Conservation (phyloP, 306 rosid species). For the Alnus glutinosa region DNA sequence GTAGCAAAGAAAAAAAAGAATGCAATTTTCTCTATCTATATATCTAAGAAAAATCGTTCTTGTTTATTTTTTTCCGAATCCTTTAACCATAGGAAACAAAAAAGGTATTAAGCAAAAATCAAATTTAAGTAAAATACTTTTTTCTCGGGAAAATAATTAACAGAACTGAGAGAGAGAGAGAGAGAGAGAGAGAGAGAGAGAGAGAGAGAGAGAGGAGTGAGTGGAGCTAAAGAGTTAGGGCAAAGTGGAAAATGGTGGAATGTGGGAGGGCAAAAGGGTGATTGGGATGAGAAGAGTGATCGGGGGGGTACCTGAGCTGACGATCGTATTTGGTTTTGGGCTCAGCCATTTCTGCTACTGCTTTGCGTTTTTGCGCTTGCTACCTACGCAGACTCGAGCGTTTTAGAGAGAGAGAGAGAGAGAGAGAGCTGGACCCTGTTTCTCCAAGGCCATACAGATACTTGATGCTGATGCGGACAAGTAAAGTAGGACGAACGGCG, state of each 20-base stretch:
- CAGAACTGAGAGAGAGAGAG: too few relatives aligned
- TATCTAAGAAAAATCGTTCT: neutral
- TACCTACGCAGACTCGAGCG: conserved; percentile 20
- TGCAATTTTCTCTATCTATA: neutral
- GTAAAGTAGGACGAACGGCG: too few relatives aligned
- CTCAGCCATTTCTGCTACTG: conserved; percentile 58
- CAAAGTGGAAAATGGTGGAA: neutral
- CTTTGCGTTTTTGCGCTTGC: neutral
- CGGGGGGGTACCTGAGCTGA: conserved; percentile 64
- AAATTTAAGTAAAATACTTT: too few relatives aligned
- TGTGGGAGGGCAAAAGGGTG: neutral
- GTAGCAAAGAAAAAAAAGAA: neutral
- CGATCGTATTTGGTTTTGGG: conserved; percentile 82
- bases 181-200: too few relatives aligned
- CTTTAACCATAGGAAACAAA: neutral
- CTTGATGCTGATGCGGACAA: too few relatives aligned
- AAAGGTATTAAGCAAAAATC: neutral
- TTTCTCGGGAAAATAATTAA: conserved; percentile 1
- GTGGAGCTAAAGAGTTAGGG: neutral
- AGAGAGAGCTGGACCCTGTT: too few relatives aligned
- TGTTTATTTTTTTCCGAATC: neutral
- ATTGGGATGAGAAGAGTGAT: conserved; percentile 1
- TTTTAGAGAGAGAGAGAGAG: neutral
- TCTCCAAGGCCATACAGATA: too few relatives aligned
- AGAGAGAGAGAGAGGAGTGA: neutral